Percentiles rank a stretch among this genome's conserved stretches.
Evolutionary conservation across 371 early-diverging fungal species (phyloP).

Genomic region (Apophysomyces ossiformis): DNA sequence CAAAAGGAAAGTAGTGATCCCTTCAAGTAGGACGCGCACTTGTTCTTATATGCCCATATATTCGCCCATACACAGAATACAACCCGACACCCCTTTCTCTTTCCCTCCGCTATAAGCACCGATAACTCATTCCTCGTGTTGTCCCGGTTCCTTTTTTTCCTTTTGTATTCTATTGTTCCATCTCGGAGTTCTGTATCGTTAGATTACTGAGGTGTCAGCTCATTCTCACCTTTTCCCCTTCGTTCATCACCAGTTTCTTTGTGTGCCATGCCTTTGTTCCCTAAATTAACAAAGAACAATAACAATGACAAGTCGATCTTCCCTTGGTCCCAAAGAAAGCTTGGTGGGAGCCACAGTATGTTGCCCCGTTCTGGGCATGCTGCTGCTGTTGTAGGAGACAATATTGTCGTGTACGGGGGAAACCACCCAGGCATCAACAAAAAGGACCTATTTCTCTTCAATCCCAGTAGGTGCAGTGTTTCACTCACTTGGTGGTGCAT

Average conservation of each 20-base stretch:
- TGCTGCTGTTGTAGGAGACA: not conserved
- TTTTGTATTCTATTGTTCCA: constrained; percentile 1
- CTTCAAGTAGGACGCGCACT: not conserved
- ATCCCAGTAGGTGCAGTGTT: not conserved
- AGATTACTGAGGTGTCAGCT: not conserved
- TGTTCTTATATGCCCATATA: not conserved
- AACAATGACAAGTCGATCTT: constrained; percentile 9
- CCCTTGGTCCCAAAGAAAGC: constrained; percentile 4
- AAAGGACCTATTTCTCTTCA: constrained; percentile 2
- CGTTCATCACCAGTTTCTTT: not conserved
- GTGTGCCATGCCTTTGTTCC: not conserved
- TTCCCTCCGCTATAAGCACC: constrained; percentile 9
- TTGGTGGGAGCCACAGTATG: constrained; percentile 1
- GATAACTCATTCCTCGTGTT: constrained; percentile 3
- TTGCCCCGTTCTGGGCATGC: not conserved
- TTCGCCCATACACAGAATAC: not conserved
- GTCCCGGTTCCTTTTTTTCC: constrained; percentile 2
- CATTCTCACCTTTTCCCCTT: not conserved
- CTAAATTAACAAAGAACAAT: not conserved
- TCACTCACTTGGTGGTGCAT: no score
- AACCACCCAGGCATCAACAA: constrained; percentile 1
- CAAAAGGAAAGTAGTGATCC: not conserved
- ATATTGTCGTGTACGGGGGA: not conserved
- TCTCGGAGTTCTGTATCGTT: constrained; percentile 1
- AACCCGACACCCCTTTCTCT: not conserved